Percentiles rank a stretch among this genome's conserved stretches.
Conservation (phyloP, 2,329 filamentous ascomycete species). For the Aspergillus pseudonomiae region DNA sequence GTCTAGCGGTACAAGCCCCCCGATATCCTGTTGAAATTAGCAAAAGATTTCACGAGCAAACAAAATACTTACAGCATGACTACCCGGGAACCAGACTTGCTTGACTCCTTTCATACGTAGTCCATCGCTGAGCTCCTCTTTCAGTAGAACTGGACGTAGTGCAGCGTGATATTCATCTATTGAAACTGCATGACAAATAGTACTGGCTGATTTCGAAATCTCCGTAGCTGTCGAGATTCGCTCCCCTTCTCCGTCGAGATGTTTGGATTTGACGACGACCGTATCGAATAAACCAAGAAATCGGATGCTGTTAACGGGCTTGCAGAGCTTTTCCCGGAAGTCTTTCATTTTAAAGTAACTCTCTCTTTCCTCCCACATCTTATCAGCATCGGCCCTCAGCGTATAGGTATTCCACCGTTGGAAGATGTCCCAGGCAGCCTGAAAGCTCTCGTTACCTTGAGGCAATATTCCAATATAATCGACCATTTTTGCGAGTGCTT, state of each 20-base stretch:
- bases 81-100: constrained; percentile 3
- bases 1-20: background rate
- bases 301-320: background rate
- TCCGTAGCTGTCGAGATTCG: background rate
- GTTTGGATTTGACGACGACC: background rate
- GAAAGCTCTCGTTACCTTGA: background rate
- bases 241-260: background rate
- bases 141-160: background rate
- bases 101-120: background rate
- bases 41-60: no score
- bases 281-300: constrained; percentile 1
- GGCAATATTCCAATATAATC: background rate
- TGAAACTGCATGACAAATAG: constrained; percentile 1
- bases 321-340: background rate
- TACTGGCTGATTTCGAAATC: background rate
- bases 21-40: constrained; percentile 2
- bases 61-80: background rate
- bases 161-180: background rate
- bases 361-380: constrained; percentile 1
- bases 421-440: background rate
- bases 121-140: background rate
- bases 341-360: background rate
- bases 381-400: background rate
- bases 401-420: background rate
- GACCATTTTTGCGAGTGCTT: background rate